Percentiles rank a stretch among this genome's conserved stretches.
Conservation (phyloP, 805 yeast genomes). For the Candida alai region DNA sequence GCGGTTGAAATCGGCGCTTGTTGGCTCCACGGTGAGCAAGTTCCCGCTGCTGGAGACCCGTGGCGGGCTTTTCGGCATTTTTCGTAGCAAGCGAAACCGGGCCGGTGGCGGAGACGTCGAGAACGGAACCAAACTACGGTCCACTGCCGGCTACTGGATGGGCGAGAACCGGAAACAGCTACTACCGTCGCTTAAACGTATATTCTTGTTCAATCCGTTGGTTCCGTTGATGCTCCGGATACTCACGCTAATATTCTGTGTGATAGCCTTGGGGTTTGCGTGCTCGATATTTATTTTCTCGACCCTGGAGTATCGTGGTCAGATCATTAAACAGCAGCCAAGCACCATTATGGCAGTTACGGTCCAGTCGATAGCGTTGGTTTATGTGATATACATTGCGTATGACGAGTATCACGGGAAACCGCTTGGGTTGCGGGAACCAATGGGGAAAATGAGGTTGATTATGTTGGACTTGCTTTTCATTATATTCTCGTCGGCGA, state of each 20-base stretch:
- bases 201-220: constrained; percentile 71
- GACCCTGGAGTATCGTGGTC: constrained; percentile 27
- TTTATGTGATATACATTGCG: constrained; percentile 76
- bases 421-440: constrained; percentile 86
- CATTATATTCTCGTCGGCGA: constrained; percentile 86
- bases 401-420: constrained; percentile 89
- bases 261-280: constrained; percentile 72
- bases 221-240: constrained; percentile 73
- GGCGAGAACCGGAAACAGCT: constrained; percentile 58
- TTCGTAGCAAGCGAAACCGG: constrained; percentile 4
- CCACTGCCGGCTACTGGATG: constrained; percentile 69
- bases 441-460: constrained; percentile 76
- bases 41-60: constrained; percentile 4
- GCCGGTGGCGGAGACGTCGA: constrained; percentile 22
- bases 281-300: constrained; percentile 48
- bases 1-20: constrained; percentile 42
- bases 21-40: constrained; percentile 1
- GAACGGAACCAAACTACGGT: constrained; percentile 37
- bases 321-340: constrained; percentile 64
- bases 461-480: constrained; percentile 80
- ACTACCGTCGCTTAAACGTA: constrained; percentile 55
- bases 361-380: constrained; percentile 74
- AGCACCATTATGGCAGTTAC: constrained; percentile 90
- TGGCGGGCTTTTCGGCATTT: background rate
- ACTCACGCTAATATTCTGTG: constrained; percentile 46